phyloP scores from a whole-genome alignment of 495 filamentous ascomycete species.

The Chaetomium fimeti region DNA sequence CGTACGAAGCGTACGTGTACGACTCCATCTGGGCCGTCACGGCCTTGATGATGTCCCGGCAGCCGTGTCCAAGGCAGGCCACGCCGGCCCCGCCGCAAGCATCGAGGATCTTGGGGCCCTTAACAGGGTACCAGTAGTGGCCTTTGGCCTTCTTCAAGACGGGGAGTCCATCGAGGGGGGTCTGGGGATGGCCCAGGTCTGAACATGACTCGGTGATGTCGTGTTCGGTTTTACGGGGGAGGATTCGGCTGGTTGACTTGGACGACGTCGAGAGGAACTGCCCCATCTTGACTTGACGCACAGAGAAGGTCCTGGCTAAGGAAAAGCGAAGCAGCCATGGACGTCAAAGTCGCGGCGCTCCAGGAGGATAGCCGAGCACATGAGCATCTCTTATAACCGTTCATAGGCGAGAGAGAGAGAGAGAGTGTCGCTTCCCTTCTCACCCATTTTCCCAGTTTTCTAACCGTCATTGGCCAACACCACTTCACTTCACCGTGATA shows the following conservation, averaged over 20 bases:
- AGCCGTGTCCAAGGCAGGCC: conserved; percentile 51
- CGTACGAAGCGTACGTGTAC: conserved; percentile 44
- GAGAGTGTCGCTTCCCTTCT: background rate
- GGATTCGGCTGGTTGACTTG: background rate
- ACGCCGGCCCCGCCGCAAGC: conserved; percentile 52
- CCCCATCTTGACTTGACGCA: conserved; percentile 11
- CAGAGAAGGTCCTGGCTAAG: too few species aligned
- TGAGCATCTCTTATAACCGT: background rate
- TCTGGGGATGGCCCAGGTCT: background rate
- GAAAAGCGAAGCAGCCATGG: background rate
- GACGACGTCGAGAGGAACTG: conserved; percentile 8
- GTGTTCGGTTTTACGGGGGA: conserved; percentile 1
- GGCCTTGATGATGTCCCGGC: conserved; percentile 41
- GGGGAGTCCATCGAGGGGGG: background rate
- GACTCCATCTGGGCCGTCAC: conserved; percentile 36
- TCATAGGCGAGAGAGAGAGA: background rate
- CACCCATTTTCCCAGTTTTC: background rate
- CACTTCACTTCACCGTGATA: background rate
- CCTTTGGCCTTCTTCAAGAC: conserved; percentile 28
- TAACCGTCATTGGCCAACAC: background rate
- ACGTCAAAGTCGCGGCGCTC: background rate
- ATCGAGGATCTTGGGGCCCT: conserved; percentile 59
- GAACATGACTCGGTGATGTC: conserved; percentile 13
- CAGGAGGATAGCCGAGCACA: background rate
- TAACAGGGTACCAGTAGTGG: conserved; percentile 42